phyloP scores from a whole-genome alignment of 2,329 filamentous ascomycete genomes.

The Neofusicoccum ribis region DNA sequence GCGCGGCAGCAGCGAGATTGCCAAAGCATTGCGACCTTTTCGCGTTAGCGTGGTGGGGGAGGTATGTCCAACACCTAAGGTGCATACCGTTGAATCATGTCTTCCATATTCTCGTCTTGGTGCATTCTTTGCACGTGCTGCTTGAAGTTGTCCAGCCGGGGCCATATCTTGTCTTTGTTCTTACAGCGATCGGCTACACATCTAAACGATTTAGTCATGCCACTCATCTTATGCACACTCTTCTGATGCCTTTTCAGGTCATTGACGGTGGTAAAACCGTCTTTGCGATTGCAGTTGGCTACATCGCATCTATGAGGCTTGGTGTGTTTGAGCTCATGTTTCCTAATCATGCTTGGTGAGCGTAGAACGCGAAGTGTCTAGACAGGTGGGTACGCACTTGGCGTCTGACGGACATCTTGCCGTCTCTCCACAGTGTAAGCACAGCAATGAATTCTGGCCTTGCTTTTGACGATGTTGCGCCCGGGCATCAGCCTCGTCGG shows the following conservation, averaged over 20 bases:
- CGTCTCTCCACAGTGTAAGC: constrained; percentile 27
- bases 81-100: constrained; percentile 50
- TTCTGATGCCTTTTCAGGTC: constrained; percentile 79
- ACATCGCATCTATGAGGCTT: constrained; percentile 66
- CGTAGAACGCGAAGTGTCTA: not conserved
- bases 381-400: constrained; percentile 31
- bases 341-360: constrained; percentile 52
- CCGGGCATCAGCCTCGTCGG: not conserved
- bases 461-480: not conserved
- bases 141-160: constrained; percentile 82
- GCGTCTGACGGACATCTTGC: constrained; percentile 38
- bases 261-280: constrained; percentile 77
- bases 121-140: constrained; percentile 75
- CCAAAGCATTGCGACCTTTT: constrained; percentile 27
- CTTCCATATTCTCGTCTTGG: constrained; percentile 43
- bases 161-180: constrained; percentile 70
- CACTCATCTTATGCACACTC: constrained; percentile 63
- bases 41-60: not conserved
- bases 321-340: constrained; percentile 70
- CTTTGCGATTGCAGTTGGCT: constrained; percentile 55
- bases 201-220: constrained; percentile 52
- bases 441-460: constrained; percentile 17
- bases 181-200: constrained; percentile 61
- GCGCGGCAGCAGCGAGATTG: constrained; percentile 6
- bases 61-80: not conserved